phyloP scores from a whole-genome alignment of 2,329 filamentous ascomycete species.

The Magnaporthiopsis incrustans region DNA sequence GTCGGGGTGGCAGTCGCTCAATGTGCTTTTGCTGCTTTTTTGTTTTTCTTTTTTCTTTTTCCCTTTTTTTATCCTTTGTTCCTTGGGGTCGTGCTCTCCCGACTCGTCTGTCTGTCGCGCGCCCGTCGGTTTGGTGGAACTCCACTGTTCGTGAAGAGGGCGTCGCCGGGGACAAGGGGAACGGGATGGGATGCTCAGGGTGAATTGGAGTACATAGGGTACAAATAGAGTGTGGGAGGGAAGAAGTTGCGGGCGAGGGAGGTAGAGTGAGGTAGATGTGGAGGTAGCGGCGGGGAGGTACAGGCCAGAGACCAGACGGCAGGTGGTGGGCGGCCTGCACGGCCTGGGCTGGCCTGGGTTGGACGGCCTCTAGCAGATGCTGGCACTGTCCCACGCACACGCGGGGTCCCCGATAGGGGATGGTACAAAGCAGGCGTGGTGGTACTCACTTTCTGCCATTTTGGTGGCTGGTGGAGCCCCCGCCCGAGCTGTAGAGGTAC shows the following conservation, averaged over 20 bases:
- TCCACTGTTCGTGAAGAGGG: neutral
- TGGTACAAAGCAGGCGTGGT: slow-evolving; percentile 19
- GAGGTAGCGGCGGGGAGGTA: neutral
- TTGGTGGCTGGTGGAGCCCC: slow-evolving; percentile 40
- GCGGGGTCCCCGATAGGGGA: slow-evolving; percentile 14
- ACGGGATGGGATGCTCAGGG: neutral
- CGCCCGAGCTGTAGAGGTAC: slow-evolving; percentile 43
- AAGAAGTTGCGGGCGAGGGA: neutral
- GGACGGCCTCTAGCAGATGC: neutral
- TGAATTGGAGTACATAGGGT: slow-evolving; percentile 5
- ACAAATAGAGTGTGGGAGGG: slow-evolving; percentile 5
- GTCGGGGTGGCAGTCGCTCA: neutral
- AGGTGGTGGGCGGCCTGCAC: slow-evolving; percentile 6
- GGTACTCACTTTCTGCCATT: slow-evolving; percentile 51
- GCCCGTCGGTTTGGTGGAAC: neutral
- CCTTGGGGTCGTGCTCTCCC: no score
- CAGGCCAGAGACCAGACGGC: neutral
- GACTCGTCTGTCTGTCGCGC: neutral
- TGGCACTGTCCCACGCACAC: slow-evolving; percentile 10
- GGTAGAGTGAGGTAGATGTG: neutral
- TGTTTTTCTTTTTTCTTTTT: neutral
- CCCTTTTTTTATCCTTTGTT: neutral
- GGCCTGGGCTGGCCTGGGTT: slow-evolving; percentile 3
- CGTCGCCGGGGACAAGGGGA: neutral
- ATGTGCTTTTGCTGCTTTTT: neutral